Percentiles rank a stretch among this genome's conserved stretches.
phyloP scores from a whole-genome alignment of 2,329 filamentous ascomycete species.

The Cladophialophora chaetospira region DNA sequence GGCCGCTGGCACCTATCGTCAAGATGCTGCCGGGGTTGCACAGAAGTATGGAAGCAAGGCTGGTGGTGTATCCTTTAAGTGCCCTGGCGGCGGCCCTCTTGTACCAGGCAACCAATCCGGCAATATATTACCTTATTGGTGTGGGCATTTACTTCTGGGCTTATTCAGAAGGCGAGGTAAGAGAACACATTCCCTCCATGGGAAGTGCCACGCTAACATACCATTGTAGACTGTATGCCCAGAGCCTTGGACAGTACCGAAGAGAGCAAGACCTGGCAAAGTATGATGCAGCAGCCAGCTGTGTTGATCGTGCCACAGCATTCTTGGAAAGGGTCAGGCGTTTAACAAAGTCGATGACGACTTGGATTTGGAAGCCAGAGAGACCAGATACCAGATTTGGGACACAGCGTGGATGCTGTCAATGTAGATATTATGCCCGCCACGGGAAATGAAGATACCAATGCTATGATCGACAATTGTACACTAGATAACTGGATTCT shows the following conservation, averaged over 20 bases:
- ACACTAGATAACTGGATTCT: neutral
- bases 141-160: constrained; percentile 93
- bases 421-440: constrained; percentile 17
- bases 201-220: constrained; percentile 25
- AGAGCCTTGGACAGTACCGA: constrained; percentile 70
- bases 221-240: constrained; percentile 63
- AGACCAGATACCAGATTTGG: neutral
- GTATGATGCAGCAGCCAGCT: constrained; percentile 27
- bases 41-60: constrained; percentile 80
- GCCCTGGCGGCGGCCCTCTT: constrained; percentile 73
- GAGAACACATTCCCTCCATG: constrained; percentile 39
- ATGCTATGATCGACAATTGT: neutral
- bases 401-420: neutral
- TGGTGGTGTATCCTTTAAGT: constrained; percentile 79
- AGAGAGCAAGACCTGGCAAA: constrained; percentile 38
- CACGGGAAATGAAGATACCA: constrained; percentile 12
- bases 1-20: constrained; percentile 68
- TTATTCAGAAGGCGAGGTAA: constrained; percentile 93
- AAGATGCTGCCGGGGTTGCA: constrained; percentile 73
- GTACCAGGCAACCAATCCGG: constrained; percentile 91
- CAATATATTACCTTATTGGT: constrained; percentile 86
- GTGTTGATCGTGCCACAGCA: neutral
- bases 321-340: neutral
- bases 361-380: neutral
- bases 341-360: neutral